Percentiles rank a stretch among this genome's conserved stretches.
Conservation (phyloP, 139 green algal species). For the Picochlorum sp. region DNA sequence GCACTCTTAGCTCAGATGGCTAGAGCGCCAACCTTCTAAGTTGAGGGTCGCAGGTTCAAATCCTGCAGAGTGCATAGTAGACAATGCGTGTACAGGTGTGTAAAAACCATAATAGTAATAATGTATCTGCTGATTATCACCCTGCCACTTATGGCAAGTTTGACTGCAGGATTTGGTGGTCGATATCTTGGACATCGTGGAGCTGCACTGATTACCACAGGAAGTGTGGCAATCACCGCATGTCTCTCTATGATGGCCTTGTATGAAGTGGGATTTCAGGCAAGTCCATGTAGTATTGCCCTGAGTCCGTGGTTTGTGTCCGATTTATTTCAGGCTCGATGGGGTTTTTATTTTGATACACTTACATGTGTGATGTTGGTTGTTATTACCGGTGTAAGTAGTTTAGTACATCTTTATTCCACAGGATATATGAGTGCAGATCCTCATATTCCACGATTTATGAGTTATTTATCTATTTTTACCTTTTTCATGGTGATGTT, state of each 20-base stretch:
- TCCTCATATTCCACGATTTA: constrained; percentile 51
- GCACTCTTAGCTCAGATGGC: constrained; percentile 24
- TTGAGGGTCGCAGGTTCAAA: constrained; percentile 24
- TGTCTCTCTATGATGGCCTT: constrained; percentile 41
- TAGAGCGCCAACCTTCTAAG: constrained; percentile 26
- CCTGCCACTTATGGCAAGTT: constrained; percentile 46
- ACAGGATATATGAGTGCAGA: constrained; percentile 50
- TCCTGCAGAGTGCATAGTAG: constrained; percentile 16
- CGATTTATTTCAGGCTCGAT: constrained; percentile 47
- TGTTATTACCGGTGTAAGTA: constrained; percentile 50
- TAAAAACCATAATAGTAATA: neutral
- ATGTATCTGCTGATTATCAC: constrained; percentile 49
- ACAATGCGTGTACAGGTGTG: neutral
- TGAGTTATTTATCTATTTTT: constrained; percentile 52
- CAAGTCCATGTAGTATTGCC: constrained; percentile 29
- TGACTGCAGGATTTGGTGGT: constrained; percentile 40
- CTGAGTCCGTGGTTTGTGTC: constrained; percentile 40
- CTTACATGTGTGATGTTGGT: constrained; percentile 51
- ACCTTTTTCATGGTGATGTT: constrained; percentile 53
- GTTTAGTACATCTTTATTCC: constrained; percentile 56
- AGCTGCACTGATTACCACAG: constrained; percentile 35
- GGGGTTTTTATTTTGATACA: constrained; percentile 57
- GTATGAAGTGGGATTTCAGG: constrained; percentile 44
- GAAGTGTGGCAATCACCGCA: constrained; percentile 25
- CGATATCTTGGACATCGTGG: constrained; percentile 43